Base-by-base conservation (phyloP, 371 early-diverging fungal genomes). In the Neoconidiobolus thromboides region DNA sequence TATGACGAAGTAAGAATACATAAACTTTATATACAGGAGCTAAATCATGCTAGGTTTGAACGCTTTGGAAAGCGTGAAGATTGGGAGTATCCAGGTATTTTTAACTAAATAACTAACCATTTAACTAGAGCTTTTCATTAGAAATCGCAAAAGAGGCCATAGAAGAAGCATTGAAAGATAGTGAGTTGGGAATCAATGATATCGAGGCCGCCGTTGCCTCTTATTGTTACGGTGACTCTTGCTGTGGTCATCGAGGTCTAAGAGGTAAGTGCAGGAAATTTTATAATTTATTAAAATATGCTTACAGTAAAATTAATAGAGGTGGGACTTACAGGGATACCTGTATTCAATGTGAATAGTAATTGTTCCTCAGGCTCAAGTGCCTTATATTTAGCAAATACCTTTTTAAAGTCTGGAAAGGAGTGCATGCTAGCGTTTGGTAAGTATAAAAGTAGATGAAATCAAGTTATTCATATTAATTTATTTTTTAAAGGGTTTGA, bases 291-390 rank as follows among this genome's bases (percentile, higher is more conserved):
- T 2, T 1, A 4, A 26, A n/a, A 26, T 47, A 43, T 36, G 15
- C 12, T 4, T 36, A 10, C 38, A 10, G 36, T 9, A 7, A 61
- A 38, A 12, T 12, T 38, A 2, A 64, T 64, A 42, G 65, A 72
- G 65, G 61, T 67, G 12, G 67, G 65, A 3, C 37, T 60, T 2
- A 65, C 65, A 9, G 62, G 71, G 67, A 73, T 75, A 59, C 76
- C 75, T 43, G 71, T 76, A 66, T 62, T 76, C 63, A 87, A 87
- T 62, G 84, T 83, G 63, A 85, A 86, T 69, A 87, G 86, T 77
- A 84, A 85, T 70, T 85, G 88, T 67, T 77, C 83, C 3, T 85
- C 86, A 41, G 86, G 88, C 6, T 82, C 83, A 1, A 77, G 85
- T 14, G 86, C 88, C n/a, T 70, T 86, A 52, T 82, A 68, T 63